A percentile compares a stretch with the other conserved stretches of the same genome.
phyloP scores from a whole-genome alignment of 768 basidiomycete genomes.

The Trametes cubensis region DNA sequence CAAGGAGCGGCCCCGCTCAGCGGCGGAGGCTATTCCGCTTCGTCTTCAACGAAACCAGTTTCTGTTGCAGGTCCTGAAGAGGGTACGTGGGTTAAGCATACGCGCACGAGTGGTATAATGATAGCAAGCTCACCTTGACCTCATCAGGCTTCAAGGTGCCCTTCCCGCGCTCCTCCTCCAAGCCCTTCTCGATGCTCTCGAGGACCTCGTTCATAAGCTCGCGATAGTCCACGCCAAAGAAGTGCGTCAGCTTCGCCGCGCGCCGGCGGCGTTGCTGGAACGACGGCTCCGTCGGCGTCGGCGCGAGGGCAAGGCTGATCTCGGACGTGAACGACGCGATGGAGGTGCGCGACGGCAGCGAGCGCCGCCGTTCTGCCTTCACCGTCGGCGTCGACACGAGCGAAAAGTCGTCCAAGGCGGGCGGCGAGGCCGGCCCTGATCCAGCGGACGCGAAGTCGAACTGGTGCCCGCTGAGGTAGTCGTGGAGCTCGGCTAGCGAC shows the following conservation, averaged over 20 bases:
- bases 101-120: too few relatives aligned
- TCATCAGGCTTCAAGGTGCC: slow-evolving; percentile 71
- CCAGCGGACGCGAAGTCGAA: slow-evolving; percentile 2
- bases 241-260: slow-evolving; percentile 83
- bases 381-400: slow-evolving; percentile 26
- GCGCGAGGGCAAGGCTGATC: slow-evolving; percentile 43
- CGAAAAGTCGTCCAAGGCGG: slow-evolving; percentile 8
- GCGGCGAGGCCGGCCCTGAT: slow-evolving; percentile 1
- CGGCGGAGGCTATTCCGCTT: slow-evolving; percentile 44
- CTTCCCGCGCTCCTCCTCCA: slow-evolving; percentile 66
- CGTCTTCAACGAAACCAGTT: slow-evolving; percentile 55
- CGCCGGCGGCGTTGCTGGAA: slow-evolving; percentile 75
- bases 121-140: slow-evolving; percentile 56
- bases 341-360: slow-evolving; percentile 68
- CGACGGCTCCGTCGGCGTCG: slow-evolving; percentile 38
- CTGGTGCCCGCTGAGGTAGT: slow-evolving; percentile 53
- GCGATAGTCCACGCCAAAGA: slow-evolving; percentile 86
- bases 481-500: slow-evolving; percentile 74
- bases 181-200: slow-evolving; percentile 76
- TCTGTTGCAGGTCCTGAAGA: slow-evolving; percentile 44
- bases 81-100: slow-evolving; percentile 4
- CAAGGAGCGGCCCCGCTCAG: slow-evolving; percentile 6
- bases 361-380: slow-evolving; percentile 67
- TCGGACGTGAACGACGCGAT: slow-evolving; percentile 61
- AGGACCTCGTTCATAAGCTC: slow-evolving; percentile 77